Base-by-base conservation (phyloP, 2,329 filamentous ascomycete species). In the Botrytis byssoidea region DNA sequence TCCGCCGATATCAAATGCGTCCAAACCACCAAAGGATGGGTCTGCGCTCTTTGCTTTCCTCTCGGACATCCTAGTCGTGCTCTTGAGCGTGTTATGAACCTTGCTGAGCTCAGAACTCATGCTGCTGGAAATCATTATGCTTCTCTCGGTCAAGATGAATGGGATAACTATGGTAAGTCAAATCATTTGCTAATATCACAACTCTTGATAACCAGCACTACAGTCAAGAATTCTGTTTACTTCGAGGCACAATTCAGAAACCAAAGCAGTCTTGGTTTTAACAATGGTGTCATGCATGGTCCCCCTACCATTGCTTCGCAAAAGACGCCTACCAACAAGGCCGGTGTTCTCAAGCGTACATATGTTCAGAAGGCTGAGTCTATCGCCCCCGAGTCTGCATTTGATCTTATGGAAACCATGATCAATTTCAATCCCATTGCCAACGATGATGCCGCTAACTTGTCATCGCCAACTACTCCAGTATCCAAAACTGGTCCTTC, bases 31-130 rank as follows among this genome's bases (percentile, higher is more conserved):
- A 69, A 69, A 20, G 66, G 66, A 57, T 69, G 66, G 66, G 66
- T 69, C 66, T 69, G 66, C 66, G 66, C 66, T 69, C 51, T 69
- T 42, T 69, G 66, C 37, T 69, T 69, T n/a, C 66, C 66, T 69
- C 51, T 69, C 12, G 48, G 37, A 16, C 25, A 69, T 32, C 37
- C 48, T 25, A 69, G n/a, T 29, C 66, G 66, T 25, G 66, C 66
- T 14, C n/a, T 69, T 32, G 48, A 69, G 48, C 66, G 66, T 29
- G 18, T 69, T 42, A 32, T 69, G 37, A 57, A 9, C 20, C n/a
- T 69, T 42, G 3, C 18, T 32, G 48, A 57, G 48, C 66, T 69
- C n/a, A 57, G 40, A 20, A 7, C 5, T 57, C 66, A 69, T 42
- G 66, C 48, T 18, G 10, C 48, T 32, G 18, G 48, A 4, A 69